These are phyloP conservation scores for Ephemerocybe angulata DNA, from an alignment of 768 basidiomycete species.

Conservation along the genomic window DNA sequence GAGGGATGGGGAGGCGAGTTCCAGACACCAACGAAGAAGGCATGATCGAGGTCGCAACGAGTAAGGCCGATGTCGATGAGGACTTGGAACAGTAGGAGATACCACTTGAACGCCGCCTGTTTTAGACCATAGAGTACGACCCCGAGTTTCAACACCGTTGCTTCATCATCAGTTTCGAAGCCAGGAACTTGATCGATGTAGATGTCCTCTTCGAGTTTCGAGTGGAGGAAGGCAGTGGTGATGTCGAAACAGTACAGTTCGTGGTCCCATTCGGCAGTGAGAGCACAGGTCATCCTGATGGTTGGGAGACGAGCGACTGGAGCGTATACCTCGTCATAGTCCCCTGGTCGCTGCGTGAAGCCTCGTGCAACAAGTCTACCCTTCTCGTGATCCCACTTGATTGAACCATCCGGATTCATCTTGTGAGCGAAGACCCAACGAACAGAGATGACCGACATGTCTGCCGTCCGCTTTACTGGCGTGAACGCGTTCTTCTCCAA, in stretches of 20 bases:
- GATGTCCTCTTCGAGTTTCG: slow-evolving; percentile 11
- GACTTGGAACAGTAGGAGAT: not conserved
- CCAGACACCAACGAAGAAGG: slow-evolving; percentile 4
- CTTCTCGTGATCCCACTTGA: slow-evolving; percentile 5
- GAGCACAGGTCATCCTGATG: slow-evolving; percentile 20
- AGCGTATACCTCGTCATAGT: slow-evolving; percentile 33
- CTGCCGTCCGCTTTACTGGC: not conserved
- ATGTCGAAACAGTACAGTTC: slow-evolving; percentile 16
- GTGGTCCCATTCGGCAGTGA: slow-evolving; percentile 15
- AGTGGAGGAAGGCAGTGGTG: slow-evolving; percentile 21
- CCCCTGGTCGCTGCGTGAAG: slow-evolving; percentile 34
- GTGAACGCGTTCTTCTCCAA: not conserved
- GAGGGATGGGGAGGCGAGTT: slow-evolving; percentile 3
- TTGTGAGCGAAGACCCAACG: slow-evolving; percentile 10
- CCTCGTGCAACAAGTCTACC: slow-evolving; percentile 37
- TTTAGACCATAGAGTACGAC: slow-evolving; percentile 5
- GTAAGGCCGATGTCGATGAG: slow-evolving; percentile 1
- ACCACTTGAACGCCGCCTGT: slow-evolving; percentile 7
- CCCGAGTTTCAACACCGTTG: not conserved
- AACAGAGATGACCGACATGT: too few species aligned
- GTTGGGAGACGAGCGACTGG: slow-evolving; percentile 23
- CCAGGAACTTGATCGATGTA: slow-evolving; percentile 10
- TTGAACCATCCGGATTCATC: not conserved
- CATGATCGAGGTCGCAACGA: slow-evolving; percentile 4
- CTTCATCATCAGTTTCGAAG: not conserved